Conservation (phyloP, 345 rosid species). For the Boechera stricta region DNA sequence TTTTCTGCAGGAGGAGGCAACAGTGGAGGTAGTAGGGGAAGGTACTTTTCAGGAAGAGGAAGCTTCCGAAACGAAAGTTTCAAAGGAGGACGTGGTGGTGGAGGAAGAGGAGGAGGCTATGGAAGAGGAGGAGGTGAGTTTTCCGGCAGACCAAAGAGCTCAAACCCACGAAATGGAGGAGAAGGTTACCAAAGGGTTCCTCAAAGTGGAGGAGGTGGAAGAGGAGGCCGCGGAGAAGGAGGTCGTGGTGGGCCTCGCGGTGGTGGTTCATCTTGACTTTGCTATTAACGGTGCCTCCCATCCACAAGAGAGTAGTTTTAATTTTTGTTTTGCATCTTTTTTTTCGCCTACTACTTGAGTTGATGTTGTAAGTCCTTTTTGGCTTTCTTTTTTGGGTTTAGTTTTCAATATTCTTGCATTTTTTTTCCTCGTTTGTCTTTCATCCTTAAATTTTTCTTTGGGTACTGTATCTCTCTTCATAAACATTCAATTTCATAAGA, state of each 20-base stretch:
- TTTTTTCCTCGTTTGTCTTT: conserved; percentile 17
- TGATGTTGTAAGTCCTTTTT: conserved; percentile 30
- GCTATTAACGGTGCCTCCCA: conserved; percentile 2
- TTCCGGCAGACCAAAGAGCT: conserved; percentile 69
- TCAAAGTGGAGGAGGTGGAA: conserved; percentile 61
- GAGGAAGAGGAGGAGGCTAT: conserved; percentile 55
- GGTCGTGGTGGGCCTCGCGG: conserved; percentile 46
- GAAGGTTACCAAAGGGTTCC: conserved; percentile 61
- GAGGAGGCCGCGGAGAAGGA: conserved; percentile 49
- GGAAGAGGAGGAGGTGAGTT: conserved; percentile 58
- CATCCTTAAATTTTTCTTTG: conserved; percentile 10
- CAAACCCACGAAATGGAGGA: conserved; percentile 56
- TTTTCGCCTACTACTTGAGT: conserved; percentile 21
- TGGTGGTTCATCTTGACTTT: conserved; percentile 45
- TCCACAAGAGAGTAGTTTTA: conserved; percentile 29
- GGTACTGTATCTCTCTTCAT: conserved; percentile 28
- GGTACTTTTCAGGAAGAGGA: conserved; percentile 59
- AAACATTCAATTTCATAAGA: conserved; percentile 43
- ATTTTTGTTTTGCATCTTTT: conserved; percentile 21
- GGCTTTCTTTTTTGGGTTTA: conserved; percentile 21
- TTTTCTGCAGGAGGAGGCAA: conserved; percentile 38
- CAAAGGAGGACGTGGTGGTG: conserved; percentile 50
- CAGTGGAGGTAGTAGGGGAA: conserved; percentile 53
- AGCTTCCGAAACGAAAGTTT: conserved; percentile 59
- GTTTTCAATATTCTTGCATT: conserved; percentile 14